Evolutionary conservation across 2,329 filamentous ascomycete species (phyloP), one percentile per base, ranked within the genome.

Genomic region (Ceratocystis harringtonii): DNA sequence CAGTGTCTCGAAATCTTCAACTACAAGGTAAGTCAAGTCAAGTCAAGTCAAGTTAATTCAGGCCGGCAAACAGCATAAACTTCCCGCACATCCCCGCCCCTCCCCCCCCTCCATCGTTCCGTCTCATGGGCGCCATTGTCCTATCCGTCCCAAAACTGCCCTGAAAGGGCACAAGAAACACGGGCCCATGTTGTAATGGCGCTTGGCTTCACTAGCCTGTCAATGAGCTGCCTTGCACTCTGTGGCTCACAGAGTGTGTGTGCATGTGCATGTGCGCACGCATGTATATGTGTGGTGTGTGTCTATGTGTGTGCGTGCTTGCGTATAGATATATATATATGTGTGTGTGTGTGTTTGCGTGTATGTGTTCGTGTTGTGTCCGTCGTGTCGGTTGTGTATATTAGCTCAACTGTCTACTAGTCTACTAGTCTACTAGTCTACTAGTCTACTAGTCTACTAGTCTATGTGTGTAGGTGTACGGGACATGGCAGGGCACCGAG

Each of bases 1-100:
- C 78, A 75, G 68, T 85, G 82, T 71, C 69, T 84, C 28, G 80
- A 84, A 71, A 81, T 84, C 45, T 77, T 82, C 70, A 84, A 84
- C 69, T 84, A 83, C 69, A 62, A 65, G 62, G 66, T 5, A 28
- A 28, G 28, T 28, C 63, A 36, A 63, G 65, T 66, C 28, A 28
- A 28, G 28, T 28, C 63, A 36, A 60, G 65, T 66, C 58, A 50
- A 22, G 36, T 15, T 8, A 15, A 41, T 12, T 41, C 19, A 50
- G 36, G 7, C 48, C 48, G 48, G 48, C 7, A 10, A 22, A 4
- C 22, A 5, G 19, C 48, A 19, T 25, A 10, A n/a, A 41, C n/a
- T 10, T 50, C 19, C 48, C 48, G n/a, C 48, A 25, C 17, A 50
- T 50, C 19, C 3, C 10, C 36, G 36, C 28, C 28, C 36, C 36